Base-by-base conservation (phyloP, 306 rosid species). In the Quercus cerris region DNA sequence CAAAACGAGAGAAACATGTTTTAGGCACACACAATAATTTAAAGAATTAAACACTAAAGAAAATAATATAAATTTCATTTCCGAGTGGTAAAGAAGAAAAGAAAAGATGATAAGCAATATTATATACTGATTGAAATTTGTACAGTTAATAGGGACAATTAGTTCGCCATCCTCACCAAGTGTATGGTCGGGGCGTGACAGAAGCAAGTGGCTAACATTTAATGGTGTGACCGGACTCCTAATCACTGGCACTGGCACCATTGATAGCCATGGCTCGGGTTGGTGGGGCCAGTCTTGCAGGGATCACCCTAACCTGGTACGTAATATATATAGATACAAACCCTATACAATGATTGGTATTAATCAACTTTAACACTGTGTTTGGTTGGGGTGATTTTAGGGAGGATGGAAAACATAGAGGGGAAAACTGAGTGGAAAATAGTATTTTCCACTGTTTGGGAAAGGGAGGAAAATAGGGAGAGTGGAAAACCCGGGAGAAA, bases 251-350 rank as follows among this genome's bases (percentile, higher is more conserved):
- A 33, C 71, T 49, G 87, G 89, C n/a, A 27, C 7, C n/a, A 77
- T 86, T 6, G 44, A 86, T 73, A 87, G 89, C n/a, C 58, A 71
- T 38, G 87, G 83, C 22, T 51, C 30, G 9, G 70, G 74, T 28
- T 86, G 87, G 89, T 86, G 89, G 89, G 56, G 44, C 62, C 87
- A 83, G 30, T 83, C 86, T 19, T 86, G 87, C 79, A 83, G 62
- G 57, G 13, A 83, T 72, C 85, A 80, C 52, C 85, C 87, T 9
- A 14, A 22, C 38, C 22, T 82, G 87, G 89, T 80, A 77, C 73
- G 38, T 33, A 33, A 33, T 33, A 33, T 33, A 1, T 20, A 63
- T 18, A 79, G 77, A 67, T 67, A 33, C 33, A 30, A 30, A 30
- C 5, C 33, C 33, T 30, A 30, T 3, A 28, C 30, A 28, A 28